Conservation (phyloP, 257 asterid species). For the Paraleonurus japonicus region DNA sequence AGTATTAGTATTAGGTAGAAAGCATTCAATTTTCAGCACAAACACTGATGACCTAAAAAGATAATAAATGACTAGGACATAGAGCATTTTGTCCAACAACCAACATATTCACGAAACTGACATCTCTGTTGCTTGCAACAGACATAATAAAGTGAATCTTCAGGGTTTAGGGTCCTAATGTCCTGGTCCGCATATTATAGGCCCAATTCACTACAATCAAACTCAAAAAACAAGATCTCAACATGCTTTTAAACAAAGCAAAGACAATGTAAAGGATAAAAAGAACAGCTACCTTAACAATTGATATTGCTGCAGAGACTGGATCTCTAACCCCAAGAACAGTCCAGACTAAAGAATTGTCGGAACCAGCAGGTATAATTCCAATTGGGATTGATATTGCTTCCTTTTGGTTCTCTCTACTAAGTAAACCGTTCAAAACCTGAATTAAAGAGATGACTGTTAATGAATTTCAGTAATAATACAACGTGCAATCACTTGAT, state of each 20-base stretch:
- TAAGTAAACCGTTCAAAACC: slow-evolving; percentile 95
- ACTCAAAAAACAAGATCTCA: background rate
- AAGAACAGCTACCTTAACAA: slow-evolving; percentile 65
- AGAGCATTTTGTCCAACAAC: slow-evolving; percentile 11
- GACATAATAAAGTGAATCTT: background rate
- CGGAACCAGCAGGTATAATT: slow-evolving; percentile 99
- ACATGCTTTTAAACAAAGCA: slow-evolving; percentile 13
- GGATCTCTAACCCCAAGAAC: slow-evolving; percentile 99
- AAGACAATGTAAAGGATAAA: slow-evolving; percentile 2
- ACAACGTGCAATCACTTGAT: slow-evolving; percentile 12
- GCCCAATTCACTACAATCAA: slow-evolving; percentile 3
- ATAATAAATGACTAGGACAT: slow-evolving; percentile 2
- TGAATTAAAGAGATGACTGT: slow-evolving; percentile 34
- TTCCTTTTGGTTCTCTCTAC: slow-evolving; percentile 91
- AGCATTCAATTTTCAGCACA: slow-evolving; percentile 4
- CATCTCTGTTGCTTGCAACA: background rate
- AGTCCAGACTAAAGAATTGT: slow-evolving; percentile 96
- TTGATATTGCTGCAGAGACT: slow-evolving; percentile 89
- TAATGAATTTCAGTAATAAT: slow-evolving; percentile 8
- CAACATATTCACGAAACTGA: background rate
- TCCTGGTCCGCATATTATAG: background rate
- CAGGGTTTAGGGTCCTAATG: slow-evolving; percentile 14
- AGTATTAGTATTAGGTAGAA: background rate
- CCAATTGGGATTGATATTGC: slow-evolving; percentile 96
- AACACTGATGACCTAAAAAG: slow-evolving; percentile 14